phyloP scores from a whole-genome alignment of 2,329 filamentous ascomycete species.

The Achaetomium macrosporum region DNA sequence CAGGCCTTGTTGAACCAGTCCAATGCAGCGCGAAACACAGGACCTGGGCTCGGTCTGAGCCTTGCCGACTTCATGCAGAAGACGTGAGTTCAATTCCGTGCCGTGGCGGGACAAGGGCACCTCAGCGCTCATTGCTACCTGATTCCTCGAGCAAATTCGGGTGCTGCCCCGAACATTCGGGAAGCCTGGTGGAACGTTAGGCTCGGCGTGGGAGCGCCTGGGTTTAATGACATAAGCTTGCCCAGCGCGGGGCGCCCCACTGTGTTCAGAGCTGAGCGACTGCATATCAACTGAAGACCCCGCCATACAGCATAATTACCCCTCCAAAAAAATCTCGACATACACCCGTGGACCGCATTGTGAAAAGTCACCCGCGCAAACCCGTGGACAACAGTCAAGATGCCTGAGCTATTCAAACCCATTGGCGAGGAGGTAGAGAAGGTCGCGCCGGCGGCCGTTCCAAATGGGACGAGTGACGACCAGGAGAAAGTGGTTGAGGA shows the following conservation, averaged over 20 bases:
- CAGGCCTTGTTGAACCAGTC: constrained; percentile 57
- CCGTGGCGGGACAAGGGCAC: too few species aligned
- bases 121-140: not conserved
- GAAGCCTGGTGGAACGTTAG: constrained; percentile 20
- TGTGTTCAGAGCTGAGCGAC: constrained; percentile 10
- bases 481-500: constrained; percentile 56
- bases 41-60: constrained; percentile 39
- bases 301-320: constrained; percentile 31
- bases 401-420: constrained; percentile 53
- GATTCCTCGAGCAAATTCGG: not conserved
- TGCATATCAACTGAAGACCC: constrained; percentile 24
- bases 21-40: constrained; percentile 33
- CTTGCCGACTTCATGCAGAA: constrained; percentile 52
- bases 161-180: constrained; percentile 22
- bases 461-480: constrained; percentile 34
- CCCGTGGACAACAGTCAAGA: constrained; percentile 28
- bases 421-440: constrained; percentile 57
- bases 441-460: constrained; percentile 36
- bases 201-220: not conserved
- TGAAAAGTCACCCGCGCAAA: constrained; percentile 32
- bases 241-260: constrained; percentile 11
- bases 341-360: not conserved
- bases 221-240: constrained; percentile 31
- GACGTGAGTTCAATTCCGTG: constrained; percentile 13
- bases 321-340: constrained; percentile 33